phyloP scores from a whole-genome alignment of 257 asterid genomes.

The Marsdenia floribunda region DNA sequence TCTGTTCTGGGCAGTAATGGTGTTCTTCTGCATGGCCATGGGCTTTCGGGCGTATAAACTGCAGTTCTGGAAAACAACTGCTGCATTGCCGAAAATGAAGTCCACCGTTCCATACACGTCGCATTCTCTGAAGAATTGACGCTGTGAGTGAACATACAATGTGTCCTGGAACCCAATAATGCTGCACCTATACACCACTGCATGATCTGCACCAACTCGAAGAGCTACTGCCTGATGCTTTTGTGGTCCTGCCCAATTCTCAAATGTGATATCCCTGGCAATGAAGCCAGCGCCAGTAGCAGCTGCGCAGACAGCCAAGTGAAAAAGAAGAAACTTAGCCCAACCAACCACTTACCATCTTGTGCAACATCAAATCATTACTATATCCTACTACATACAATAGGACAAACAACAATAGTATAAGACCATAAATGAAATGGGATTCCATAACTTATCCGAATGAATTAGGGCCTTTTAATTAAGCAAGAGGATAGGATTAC shows the following conservation, averaged over 20 bases:
- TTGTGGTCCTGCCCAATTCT: conserved; percentile 80
- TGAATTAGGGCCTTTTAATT: neutral
- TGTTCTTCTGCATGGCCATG: conserved; percentile 55
- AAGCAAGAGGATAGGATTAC: neutral
- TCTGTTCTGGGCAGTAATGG: conserved; percentile 88
- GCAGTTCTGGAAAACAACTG: conserved; percentile 91
- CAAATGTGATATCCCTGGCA: conserved; percentile 81
- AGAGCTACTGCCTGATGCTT: conserved; percentile 99
- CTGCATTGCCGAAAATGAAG: conserved; percentile 94
- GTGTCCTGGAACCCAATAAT: conserved; percentile 92
- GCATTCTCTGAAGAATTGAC: conserved; percentile 87
- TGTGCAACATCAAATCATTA: neutral
- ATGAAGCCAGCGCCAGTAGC: conserved; percentile 95
- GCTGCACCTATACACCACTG: conserved; percentile 73
- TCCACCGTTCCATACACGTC: conserved; percentile 90
- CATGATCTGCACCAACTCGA: conserved; percentile 83
- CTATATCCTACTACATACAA: too few relatives aligned
- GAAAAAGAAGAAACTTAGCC: neutral
- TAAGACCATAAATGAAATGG: neutral
- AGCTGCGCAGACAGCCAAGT: conserved; percentile 39
- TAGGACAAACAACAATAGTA: conserved; percentile 1
- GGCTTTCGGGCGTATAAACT: conserved; percentile 70
- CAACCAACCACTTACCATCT: conserved; percentile 5
- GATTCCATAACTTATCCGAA: neutral
- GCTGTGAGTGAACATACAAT: conserved; percentile 71